Base-by-base conservation (phyloP, 2,329 filamentous ascomycete species). In the Aspergillus clavatus region DNA sequence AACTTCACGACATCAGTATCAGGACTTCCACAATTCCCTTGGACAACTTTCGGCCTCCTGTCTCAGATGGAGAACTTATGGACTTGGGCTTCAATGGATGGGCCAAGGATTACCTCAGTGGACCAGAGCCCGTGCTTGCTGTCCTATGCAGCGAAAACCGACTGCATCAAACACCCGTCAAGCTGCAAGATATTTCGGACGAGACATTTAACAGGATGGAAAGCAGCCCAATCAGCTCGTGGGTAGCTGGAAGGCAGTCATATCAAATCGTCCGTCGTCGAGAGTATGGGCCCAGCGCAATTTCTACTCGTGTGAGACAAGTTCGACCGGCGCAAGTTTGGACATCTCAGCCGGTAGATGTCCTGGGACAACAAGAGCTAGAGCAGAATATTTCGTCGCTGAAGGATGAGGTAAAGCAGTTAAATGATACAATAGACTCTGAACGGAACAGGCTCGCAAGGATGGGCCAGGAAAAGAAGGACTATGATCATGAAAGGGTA, bases 71-170 rank as follows among this genome's bases (percentile, higher is more conserved):
- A 7, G 73, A 87, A 42, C 66, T 89, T 45, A 59, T 42, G 47
- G 58, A 31, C 46, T 81, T 66, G 27, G 89, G 89, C 0, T 79
- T 98, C 40, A 85, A 94, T 52, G 83, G 84, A 2, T 95, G 86
- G 71, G 83, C 89, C 0, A 75, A 87, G 21, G 86, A 97, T 59
- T 87, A 79, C 47, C 62, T 98, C 5, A 77, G 83, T 26, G 93
- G 91, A 0, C 94, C 94, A 0, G 82, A 84, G 1, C 79, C 87
- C 1, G 87, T 98, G 1, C 71, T 97, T 26, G 85, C 88, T 5
- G 93, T 95, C 86, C 78, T 98, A 18, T 96, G 89, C 65, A 78
- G 82, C 10, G 84, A 87, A 54, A 80, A 78, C 46, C 77, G 72
- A 42, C 67, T 96, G 5, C 82, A 95, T 56, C 71, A 73, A 21